Evolutionary conservation across 768 basidiomycete species (phyloP), one percentile per base, ranked within the genome.

Genomic region (Astraeus odoratus): DNA sequence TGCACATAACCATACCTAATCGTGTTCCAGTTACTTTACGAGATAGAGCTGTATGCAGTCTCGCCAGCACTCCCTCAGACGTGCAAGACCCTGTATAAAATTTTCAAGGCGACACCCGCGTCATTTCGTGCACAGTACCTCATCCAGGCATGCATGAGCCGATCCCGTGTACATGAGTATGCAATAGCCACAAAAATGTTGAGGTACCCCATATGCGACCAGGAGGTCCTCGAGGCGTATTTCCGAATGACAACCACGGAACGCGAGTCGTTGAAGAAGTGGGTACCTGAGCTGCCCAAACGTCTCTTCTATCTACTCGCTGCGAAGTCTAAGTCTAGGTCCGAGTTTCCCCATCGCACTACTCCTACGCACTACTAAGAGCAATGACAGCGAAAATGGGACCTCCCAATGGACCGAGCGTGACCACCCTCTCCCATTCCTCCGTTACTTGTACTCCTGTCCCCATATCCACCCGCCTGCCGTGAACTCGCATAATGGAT

Each of bases 401-500:
- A 42, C 33, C 26, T 33, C 48, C 24, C 53, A 51, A 3, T 81
- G 79, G 78, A 67, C 64, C 2, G 68, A 69, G 4, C 52, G 61
- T 18, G 78, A 83, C 49, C 60, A 74, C 2, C 84, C 83, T 1
- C 55, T 89, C 5, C 81, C 83, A 0, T 75, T 84, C 42, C 72
- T 90, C 4, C 74, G 68, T 33, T 76, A 76, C 53, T 66, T 89
- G 15, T 80, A 75, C 54, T 48, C 57, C 19, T 55, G 57, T 33
- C 66, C 74, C 5, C 63, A 57, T 7, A 57, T 73, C 15, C 54
- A 72, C 18, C 45, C 54, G 1, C 75, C 80, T 1, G 67, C 81
- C 24, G 57, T 73, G 10, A 78, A 94, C 60, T 77, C 86, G 7
- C 72, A 87, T 60, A 71, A 76, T 3, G 94, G 93, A 1, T 96